Base-by-base conservation (phyloP, 208 protist species). In the Leishmania martiniquensis region DNA sequence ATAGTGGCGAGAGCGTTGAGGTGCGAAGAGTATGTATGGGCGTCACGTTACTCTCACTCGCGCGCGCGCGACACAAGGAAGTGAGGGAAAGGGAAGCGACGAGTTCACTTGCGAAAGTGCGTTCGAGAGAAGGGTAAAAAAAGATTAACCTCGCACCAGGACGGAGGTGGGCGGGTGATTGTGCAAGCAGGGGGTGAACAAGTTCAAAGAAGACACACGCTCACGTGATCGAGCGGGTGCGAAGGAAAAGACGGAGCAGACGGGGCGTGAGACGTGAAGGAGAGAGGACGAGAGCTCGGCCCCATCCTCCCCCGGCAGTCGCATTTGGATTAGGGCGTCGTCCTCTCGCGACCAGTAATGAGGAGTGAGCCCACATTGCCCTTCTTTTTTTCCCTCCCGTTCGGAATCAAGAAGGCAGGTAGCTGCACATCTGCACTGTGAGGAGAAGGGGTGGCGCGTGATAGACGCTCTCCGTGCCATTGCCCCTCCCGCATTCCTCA, bases 1-100 rank as follows among this genome's bases (percentile, higher is more conserved):
- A 10, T 34, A 22, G 72, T 42, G 57, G n/a, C 39, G 63, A 76
- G n/a, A 29, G 55, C 29, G 34, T 72, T 45, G 59, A 76, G 72
- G 44, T 17, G 13, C 20, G 7, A n/a, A n/a, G n/a, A n/a, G n/a
- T 5, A 32, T 17, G 49, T 57, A 44, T 44, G 44, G 37, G 59
- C 37, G 49, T 29, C 45, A 74, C 70, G 6, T 15, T 44, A 34
- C 47, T 59, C 70, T 44, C 22, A 37, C 57, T 71, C 39, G 37
- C 45, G 13, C 39, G 37, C 45, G 13, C 25, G 20, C 44, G 49
- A 37, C 55, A 22, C 9, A 25, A 29, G 13, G 52, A 59, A n/a
- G 52, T 39, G 13, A 63, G 29, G 4, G 37, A 62, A 63, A 63
- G 22, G 29, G 29, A 29, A 2, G n/a, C 22, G 57, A 22, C 37